phyloP scores from a whole-genome alignment of 1,139 yeast species.

The Zygoascus meyerae region DNA sequence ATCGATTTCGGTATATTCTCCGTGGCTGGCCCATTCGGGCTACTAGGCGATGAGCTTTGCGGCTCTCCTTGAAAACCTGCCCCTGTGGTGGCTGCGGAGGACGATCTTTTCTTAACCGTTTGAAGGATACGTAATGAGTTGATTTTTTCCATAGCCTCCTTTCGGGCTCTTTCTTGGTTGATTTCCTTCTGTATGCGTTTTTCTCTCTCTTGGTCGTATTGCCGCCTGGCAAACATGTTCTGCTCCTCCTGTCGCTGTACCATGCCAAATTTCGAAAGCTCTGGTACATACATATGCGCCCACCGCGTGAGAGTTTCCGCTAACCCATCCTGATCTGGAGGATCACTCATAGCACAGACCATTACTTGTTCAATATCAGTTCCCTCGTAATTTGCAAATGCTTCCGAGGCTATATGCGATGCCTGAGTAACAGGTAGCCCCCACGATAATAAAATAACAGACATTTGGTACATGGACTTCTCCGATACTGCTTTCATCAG shows the following conservation, averaged over 20 bases:
- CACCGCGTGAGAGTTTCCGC: background rate
- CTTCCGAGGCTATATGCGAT: background rate
- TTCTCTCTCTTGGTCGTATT: background rate
- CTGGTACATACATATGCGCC: background rate
- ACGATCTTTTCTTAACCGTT: background rate
- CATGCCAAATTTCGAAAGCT: background rate
- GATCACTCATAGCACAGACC: slow-evolving; percentile 3
- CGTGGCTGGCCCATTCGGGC: background rate
- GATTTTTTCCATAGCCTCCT: slow-evolving; percentile 1
- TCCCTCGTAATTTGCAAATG: background rate
- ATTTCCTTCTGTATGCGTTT: background rate
- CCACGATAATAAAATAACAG: background rate
- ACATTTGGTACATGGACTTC: background rate
- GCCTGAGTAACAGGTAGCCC: slow-evolving; percentile 1
- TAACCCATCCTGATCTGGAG: background rate
- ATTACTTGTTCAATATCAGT: background rate
- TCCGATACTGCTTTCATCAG: background rate
- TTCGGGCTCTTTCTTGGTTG: background rate
- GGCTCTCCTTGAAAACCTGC: background rate
- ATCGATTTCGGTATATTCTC: background rate
- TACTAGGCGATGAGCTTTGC: slow-evolving; percentile 3
- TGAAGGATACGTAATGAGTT: background rate
- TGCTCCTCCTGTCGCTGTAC: background rate
- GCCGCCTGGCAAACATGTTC: background rate
- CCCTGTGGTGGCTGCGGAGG: too few species aligned